A percentile compares a stretch with the other conserved stretches of the same genome.
Evolutionary conservation across 176 grass and related monocot species (phyloP).

Genomic region (Ensete glaucum): DNA sequence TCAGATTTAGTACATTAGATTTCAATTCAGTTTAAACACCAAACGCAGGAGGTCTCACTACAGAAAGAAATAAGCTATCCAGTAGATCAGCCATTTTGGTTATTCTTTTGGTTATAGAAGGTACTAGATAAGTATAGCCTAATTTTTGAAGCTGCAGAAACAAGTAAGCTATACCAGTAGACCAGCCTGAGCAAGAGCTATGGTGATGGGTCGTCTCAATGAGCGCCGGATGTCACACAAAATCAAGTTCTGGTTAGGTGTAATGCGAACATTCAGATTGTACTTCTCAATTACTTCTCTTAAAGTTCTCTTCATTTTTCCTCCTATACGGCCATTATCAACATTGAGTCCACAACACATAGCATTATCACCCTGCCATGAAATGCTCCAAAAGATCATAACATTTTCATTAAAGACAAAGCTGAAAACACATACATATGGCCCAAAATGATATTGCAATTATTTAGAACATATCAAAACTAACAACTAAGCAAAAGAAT

Average conservation of each 20-base stretch:
- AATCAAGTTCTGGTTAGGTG: slow-evolving; percentile 91
- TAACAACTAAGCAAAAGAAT: not conserved
- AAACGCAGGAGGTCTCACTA: too few relatives aligned
- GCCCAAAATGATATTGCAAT: too few relatives aligned
- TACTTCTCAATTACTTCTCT: slow-evolving; percentile 92
- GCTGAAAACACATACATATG: not conserved
- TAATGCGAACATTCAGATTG: slow-evolving; percentile 67
- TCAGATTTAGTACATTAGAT: not conserved
- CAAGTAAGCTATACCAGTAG: slow-evolving; percentile 49
- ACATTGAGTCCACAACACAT: slow-evolving; percentile 86
- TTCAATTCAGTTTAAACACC: too few relatives aligned
- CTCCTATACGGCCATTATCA: slow-evolving; percentile 81
- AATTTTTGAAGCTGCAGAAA: not conserved
- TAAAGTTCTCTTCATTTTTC: slow-evolving; percentile 72
- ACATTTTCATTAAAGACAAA: not conserved
- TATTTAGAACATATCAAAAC: not conserved
- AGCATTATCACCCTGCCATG: slow-evolving; percentile 63
- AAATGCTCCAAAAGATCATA: not conserved
- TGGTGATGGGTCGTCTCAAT: slow-evolving; percentile 54
- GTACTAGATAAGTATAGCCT: not conserved
- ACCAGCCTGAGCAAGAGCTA: slow-evolving; percentile 72
- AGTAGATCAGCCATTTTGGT: too few relatives aligned
- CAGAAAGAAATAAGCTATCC: too few relatives aligned
- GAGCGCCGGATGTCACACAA: slow-evolving; percentile 65
- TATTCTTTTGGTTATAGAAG: not conserved